phyloP scores from a whole-genome alignment of 768 basidiomycete genomes.

The Hygrocybe punicea region DNA sequence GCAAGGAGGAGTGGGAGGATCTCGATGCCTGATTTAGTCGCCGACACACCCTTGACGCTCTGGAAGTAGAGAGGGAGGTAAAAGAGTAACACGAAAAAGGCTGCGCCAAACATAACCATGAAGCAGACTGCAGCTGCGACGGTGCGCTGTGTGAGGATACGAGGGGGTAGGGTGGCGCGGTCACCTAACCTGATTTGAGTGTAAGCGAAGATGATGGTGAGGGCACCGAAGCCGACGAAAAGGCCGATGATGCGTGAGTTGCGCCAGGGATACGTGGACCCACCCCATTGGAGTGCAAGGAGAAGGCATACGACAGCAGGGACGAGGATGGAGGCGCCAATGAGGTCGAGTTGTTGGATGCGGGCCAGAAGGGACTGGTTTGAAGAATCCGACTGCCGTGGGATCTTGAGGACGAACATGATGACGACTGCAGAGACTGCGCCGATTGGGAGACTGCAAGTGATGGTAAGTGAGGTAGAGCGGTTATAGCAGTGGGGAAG shows the following conservation, averaged over 20 bases:
- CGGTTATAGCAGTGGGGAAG: not conserved
- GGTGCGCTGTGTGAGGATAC: conserved; percentile 3
- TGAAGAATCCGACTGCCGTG: conserved; percentile 5
- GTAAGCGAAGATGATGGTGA: not conserved
- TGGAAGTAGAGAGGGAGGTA: conserved; percentile 27
- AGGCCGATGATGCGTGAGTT: conserved; percentile 33
- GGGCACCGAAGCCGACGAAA: conserved; percentile 11
- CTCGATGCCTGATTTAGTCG: conserved; percentile 35
- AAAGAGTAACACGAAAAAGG: conserved; percentile 2
- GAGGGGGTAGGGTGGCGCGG: conserved; percentile 3
- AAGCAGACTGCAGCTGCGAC: not conserved
- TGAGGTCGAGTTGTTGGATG: conserved; percentile 13
- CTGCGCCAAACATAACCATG: conserved; percentile 1
- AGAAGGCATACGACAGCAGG: conserved; percentile 37
- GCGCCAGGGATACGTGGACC: conserved; percentile 44
- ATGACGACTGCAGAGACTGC: conserved; percentile 17
- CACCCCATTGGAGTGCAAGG: conserved; percentile 49
- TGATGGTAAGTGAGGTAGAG: not conserved
- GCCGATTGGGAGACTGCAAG: conserved; percentile 18
- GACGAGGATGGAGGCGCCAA: conserved; percentile 37
- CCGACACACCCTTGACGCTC: conserved; percentile 36
- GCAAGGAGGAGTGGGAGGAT: conserved; percentile 37
- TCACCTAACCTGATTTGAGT: conserved; percentile 1
- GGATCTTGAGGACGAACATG: conserved; percentile 13
- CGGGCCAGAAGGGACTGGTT: conserved; percentile 6